These are phyloP conservation scores for Nakazawaea ambrosiae DNA, from an alignment of 805 yeast species.

Conservation along the genomic window DNA sequence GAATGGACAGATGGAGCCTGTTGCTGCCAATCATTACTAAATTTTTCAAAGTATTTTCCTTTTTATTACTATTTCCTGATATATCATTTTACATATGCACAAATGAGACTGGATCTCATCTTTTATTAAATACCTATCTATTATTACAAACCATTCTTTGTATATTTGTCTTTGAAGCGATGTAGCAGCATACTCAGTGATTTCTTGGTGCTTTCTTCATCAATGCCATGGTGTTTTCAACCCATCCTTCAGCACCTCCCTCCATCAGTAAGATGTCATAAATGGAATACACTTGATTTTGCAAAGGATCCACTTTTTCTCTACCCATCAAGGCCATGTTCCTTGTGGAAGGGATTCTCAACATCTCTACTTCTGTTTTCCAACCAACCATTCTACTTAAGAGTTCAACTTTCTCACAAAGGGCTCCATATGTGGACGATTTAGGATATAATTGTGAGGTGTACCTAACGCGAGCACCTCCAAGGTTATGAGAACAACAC, in stretches of 20 bases:
- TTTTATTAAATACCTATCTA: not conserved
- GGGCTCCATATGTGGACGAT: slow-evolving; percentile 70
- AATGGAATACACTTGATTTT: slow-evolving; percentile 30
- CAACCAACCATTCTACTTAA: slow-evolving; percentile 69
- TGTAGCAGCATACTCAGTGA: too few relatives aligned
- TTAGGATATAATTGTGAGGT: slow-evolving; percentile 29
- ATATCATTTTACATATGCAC: too few relatives aligned
- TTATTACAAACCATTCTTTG: not conserved
- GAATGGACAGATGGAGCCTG: too few relatives aligned
- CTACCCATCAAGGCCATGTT: slow-evolving; percentile 85
- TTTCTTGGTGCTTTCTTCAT: slow-evolving; percentile 65
- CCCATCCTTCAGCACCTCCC: slow-evolving; percentile 92
- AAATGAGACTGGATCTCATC: slow-evolving; percentile 9
- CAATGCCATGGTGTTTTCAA: slow-evolving; percentile 67
- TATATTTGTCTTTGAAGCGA: not conserved
- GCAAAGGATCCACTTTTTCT: slow-evolving; percentile 23
- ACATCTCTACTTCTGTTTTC: slow-evolving; percentile 77
- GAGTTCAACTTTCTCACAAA: slow-evolving; percentile 79
- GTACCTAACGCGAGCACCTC: slow-evolving; percentile 70
- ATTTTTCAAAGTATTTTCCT: too few relatives aligned
- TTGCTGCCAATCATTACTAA: too few relatives aligned
- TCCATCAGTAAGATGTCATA: slow-evolving; percentile 62
- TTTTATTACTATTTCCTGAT: too few relatives aligned
- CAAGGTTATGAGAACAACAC: slow-evolving; percentile 85
- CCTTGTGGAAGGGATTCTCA: slow-evolving; percentile 90